Conservation (phyloP, 139 green algal genomes). For the Yamagishiella unicocca region DNA sequence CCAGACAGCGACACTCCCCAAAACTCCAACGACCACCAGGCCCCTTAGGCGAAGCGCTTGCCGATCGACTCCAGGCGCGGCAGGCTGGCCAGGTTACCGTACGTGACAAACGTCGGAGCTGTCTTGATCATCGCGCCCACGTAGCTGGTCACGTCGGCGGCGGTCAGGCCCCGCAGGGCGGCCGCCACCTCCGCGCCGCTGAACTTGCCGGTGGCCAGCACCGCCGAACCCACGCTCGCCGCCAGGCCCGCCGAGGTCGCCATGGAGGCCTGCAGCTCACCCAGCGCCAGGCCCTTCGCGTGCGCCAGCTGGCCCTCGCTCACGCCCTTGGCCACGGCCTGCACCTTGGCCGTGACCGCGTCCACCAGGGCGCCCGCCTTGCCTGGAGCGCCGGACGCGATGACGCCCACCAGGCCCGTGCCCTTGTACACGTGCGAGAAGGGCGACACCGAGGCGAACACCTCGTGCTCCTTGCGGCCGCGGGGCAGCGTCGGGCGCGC, state of each 20-base stretch:
- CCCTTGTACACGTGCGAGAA: constrained; percentile 61
- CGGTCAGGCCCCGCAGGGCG: constrained; percentile 40
- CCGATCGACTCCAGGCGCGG: constrained; percentile 36
- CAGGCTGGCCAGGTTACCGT: constrained; percentile 54
- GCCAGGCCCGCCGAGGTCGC: constrained; percentile 27
- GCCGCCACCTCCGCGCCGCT: constrained; percentile 34
- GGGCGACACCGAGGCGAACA: constrained; percentile 44
- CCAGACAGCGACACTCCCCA: too few species aligned
- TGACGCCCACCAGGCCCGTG: constrained; percentile 59
- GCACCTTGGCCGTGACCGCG: constrained; percentile 55
- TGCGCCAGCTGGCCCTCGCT: constrained; percentile 49
- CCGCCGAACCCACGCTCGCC: constrained; percentile 21
- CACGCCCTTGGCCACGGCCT: constrained; percentile 49
- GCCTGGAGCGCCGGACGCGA: constrained; percentile 11
- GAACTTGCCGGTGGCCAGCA: constrained; percentile 59
- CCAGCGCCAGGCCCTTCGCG: constrained; percentile 58
- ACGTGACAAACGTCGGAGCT: constrained; percentile 48
- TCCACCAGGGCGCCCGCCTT: constrained; percentile 46
- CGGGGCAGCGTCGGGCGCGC: constrained; percentile 58
- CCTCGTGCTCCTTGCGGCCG: constrained; percentile 42
- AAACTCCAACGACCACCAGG: neutral
- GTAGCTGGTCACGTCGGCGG: constrained; percentile 42
- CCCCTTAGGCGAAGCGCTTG: constrained; percentile 45
- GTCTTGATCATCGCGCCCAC: constrained; percentile 43
- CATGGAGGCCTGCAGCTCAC: constrained; percentile 24